Percentiles rank a stretch among this genome's conserved stretches.
phyloP scores from a whole-genome alignment of 2,329 filamentous ascomycete species.

The Chaetomium sp. region DNA sequence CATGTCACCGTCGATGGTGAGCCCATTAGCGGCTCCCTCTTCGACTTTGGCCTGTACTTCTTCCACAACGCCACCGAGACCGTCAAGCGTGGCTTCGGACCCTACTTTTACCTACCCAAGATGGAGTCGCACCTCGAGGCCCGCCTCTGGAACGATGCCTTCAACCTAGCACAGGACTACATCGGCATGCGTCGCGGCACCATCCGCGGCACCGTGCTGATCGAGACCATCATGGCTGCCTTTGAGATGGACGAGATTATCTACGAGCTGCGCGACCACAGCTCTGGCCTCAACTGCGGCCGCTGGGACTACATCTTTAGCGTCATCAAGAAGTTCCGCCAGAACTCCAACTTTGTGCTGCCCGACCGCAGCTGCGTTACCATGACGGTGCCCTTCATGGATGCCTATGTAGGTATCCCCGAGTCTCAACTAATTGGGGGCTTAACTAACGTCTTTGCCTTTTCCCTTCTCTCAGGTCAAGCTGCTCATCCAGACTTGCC shows the following conservation, averaged over 20 bases:
- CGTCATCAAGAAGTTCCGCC: slow-evolving; percentile 98
- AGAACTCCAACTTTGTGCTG: slow-evolving; percentile 89
- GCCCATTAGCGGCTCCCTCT: slow-evolving; percentile 87
- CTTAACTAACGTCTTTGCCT: slow-evolving; percentile 9
- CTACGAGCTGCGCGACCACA: slow-evolving; percentile 97
- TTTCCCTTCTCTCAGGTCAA: slow-evolving; percentile 56
- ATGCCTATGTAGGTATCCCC: slow-evolving; percentile 67
- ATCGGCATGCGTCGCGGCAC: slow-evolving; percentile 87
- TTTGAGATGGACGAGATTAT: slow-evolving; percentile 99
- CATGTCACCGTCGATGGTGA: slow-evolving; percentile 95
- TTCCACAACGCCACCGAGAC: slow-evolving; percentile 96
- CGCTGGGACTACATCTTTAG: slow-evolving; percentile 99
- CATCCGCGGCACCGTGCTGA: slow-evolving; percentile 91
- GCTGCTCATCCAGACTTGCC: slow-evolving; percentile 97
- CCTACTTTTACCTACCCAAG: slow-evolving; percentile 98
- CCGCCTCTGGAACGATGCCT: slow-evolving; percentile 95
- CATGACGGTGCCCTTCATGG: slow-evolving; percentile 99
- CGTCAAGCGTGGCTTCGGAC: slow-evolving; percentile 79
- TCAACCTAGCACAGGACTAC: slow-evolving; percentile 94
- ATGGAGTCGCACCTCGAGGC: slow-evolving; percentile 98
- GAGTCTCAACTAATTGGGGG: background rate
- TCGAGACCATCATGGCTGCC: slow-evolving; percentile 95
- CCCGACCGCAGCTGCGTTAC: slow-evolving; percentile 90
- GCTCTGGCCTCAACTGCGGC: slow-evolving; percentile 94
- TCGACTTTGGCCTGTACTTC: slow-evolving; percentile 98